A percentile compares a stretch with the other conserved stretches of the same genome.
Evolutionary conservation across 805 yeast species (phyloP).

Genomic region (Zygosaccharomyces pseudorouxii): DNA sequence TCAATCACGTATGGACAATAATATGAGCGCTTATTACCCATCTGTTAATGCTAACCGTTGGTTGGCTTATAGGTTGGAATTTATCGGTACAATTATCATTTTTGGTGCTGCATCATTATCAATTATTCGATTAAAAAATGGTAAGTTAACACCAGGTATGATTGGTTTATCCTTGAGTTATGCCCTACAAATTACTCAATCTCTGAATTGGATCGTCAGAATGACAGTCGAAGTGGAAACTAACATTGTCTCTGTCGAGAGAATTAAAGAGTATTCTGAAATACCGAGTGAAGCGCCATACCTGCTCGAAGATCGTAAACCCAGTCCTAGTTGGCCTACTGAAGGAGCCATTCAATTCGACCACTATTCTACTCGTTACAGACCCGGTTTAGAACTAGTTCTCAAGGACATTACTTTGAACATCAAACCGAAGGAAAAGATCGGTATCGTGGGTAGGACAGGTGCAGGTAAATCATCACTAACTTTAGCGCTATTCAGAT

Average conservation of each 20-base stretch:
- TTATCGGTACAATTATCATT: conserved; percentile 84
- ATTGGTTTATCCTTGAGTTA: conserved; percentile 93
- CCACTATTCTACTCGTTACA: conserved; percentile 77
- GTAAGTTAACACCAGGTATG: conserved; percentile 78
- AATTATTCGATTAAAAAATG: conserved; percentile 61
- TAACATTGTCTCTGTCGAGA: conserved; percentile 92
- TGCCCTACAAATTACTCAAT: conserved; percentile 87
- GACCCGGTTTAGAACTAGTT: conserved; percentile 76
- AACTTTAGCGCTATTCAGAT: conserved; percentile 77
- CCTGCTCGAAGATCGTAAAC: conserved; percentile 58
- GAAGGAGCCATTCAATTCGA: conserved; percentile 63
- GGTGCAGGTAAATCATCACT: conserved; percentile 94
- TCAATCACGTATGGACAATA: conserved; percentile 69
- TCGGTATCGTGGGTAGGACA: conserved; percentile 95
- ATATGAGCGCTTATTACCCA: conserved; percentile 90
- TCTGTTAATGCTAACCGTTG: conserved; percentile 92
- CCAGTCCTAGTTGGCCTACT: conserved; percentile 69
- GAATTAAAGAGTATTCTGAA: conserved; percentile 83
- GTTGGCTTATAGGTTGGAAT: conserved; percentile 93
- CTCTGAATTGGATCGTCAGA: conserved; percentile 95
- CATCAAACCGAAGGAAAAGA: conserved; percentile 71
- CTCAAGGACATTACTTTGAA: conserved; percentile 61
- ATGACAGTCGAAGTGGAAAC: conserved; percentile 99
- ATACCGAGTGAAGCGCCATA: conserved; percentile 82
- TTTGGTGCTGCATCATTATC: conserved; percentile 81